Base-by-base conservation (phyloP, 257 asterid species). In the Henckelia pumila region DNA sequence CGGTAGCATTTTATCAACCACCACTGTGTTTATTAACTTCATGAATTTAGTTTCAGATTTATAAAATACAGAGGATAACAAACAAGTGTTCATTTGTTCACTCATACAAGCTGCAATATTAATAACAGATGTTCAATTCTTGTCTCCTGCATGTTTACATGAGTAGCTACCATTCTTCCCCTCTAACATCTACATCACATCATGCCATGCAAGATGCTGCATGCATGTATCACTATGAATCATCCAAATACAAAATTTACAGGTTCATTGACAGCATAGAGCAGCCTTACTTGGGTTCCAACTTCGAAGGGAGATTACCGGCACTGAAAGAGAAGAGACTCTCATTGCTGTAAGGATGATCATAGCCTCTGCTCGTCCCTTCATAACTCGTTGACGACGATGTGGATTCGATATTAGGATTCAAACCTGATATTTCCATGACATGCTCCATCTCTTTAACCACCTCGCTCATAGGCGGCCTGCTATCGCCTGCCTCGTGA, bases 391-490 rank as follows among this genome's bases (percentile, higher is more conserved):
- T 86, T 28, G 99, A 94, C 63, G 95, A 79, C 40, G 96, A 64
- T 24, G 97, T 87, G 13, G 99, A 94, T 59, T 88, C 96, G 7
- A 77, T 71, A 69, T 82, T 72, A 3, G 99, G 97, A 73, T 91
- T 91, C 69, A 91, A 56, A 14, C 99, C 99, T 6, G 78, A 85
- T 69, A 82, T 22, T 61, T 84, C 96, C 99, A 94, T 87, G 65
- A 83, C 83, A 26, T 1, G 75, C 71, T 94, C 97, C 0, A 91
- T 83, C 84, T 84, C 97, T 65, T 91, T 94, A 60, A 77, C 96
- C 80, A 87, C 99, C 61, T 88, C 89, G 5, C 84, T 79, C 99
- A 94, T 94, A 13, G 76, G 35, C 8, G 99, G 99, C 61, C 99
- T 67, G 26, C 60, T 59, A 1, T n/a, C 57, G 7, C 95, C 95